Percentiles rank a stretch among this genome's conserved stretches.
phyloP scores from a whole-genome alignment of 2,329 filamentous ascomycete genomes.

The Monilinia laxa region DNA sequence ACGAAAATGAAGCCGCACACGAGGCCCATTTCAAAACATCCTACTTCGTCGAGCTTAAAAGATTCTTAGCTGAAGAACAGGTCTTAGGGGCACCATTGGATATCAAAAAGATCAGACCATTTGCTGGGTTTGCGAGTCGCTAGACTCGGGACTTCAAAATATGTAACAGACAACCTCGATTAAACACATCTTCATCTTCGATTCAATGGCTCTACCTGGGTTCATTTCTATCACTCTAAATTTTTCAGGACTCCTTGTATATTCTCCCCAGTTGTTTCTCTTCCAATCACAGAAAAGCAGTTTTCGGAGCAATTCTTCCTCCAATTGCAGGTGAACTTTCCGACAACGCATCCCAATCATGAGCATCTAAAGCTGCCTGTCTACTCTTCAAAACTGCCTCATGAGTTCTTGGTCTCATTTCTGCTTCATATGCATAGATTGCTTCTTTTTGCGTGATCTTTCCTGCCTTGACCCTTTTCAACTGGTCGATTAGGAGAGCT shows the following conservation, averaged over 20 bases:
- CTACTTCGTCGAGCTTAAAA: neutral
- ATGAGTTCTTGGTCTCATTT: conserved; percentile 46
- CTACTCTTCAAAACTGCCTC: conserved; percentile 52
- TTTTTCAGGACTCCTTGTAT: neutral
- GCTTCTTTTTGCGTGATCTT: conserved; percentile 41
- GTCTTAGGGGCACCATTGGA: neutral
- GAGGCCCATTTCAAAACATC: neutral
- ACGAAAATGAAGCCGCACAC: neutral
- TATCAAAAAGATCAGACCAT: conserved; percentile 12
- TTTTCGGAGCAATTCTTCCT: conserved; percentile 28
- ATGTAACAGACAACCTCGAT: neutral
- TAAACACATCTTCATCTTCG: neutral
- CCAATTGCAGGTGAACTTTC: conserved; percentile 44
- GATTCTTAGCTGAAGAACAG: conserved; percentile 7
- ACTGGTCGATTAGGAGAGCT: conserved; percentile 45
- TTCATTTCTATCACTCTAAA: neutral
- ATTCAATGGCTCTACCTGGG: neutral
- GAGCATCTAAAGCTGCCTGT: conserved; percentile 55
- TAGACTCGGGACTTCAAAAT: neutral
- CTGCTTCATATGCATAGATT: conserved; percentile 48
- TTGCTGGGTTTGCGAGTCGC: conserved; percentile 18
- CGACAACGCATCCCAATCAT: conserved; percentile 50
- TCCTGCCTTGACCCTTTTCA: conserved; percentile 28
- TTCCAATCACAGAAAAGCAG: conserved; percentile 6
- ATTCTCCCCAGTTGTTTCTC: neutral